A percentile compares a stretch with the other conserved stretches of the same genome.
These are phyloP conservation scores for Pelargonium fulgidum DNA, from an alignment of 441 rosid species.

Conservation along the genomic window DNA sequence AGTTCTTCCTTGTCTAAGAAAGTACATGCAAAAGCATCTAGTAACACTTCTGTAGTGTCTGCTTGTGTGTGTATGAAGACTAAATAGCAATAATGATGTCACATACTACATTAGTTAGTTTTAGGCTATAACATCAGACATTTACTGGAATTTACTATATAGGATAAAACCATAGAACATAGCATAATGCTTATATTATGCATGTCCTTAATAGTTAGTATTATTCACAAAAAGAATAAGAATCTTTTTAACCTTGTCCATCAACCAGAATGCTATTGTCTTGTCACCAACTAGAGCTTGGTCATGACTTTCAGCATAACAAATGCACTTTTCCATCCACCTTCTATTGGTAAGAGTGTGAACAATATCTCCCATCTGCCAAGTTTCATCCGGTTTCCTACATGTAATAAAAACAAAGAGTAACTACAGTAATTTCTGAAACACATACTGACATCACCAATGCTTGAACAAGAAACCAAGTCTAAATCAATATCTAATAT, in stretches of 20 bases:
- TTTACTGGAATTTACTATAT: no score
- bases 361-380: constrained; percentile 75
- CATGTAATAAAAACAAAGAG: constrained; percentile 11
- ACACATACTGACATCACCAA: constrained; percentile 11
- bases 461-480: neutral
- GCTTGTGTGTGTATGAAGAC: no score
- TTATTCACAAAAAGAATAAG: constrained; percentile 4
- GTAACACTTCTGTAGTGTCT: no score
- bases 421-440: constrained; percentile 8
- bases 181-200: neutral
- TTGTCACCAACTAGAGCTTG: constrained; percentile 99
- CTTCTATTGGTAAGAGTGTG: constrained; percentile 83
- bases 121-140: no score
- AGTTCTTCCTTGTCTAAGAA: no score
- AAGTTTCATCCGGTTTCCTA: constrained; percentile 83
- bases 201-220: neutral
- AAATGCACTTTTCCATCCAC: constrained; percentile 82
- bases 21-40: no score
- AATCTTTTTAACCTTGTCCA: constrained; percentile 70
- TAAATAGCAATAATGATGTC: no score
- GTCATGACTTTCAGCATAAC: constrained; percentile 96
- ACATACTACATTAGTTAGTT: no score
- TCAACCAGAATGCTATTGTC: constrained; percentile 94
- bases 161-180: no score
- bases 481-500: neutral